A percentile compares a stretch with the other conserved stretches of the same genome.
Conservation (phyloP, 176 grass and related monocot genomes). For the Metroxylon sagu region DNA sequence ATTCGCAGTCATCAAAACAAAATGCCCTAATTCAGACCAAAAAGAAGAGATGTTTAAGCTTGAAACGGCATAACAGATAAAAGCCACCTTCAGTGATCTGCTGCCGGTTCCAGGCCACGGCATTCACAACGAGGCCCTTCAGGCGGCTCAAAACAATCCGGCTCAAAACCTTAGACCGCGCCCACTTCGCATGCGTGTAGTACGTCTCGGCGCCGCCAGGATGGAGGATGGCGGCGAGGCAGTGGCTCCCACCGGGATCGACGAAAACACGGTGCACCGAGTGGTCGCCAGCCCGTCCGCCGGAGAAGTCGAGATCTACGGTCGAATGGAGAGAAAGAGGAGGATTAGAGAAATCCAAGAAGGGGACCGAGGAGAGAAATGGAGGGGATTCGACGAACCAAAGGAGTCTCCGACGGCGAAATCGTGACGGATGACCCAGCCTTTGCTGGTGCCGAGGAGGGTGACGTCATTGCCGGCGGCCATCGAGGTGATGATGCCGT, state of each 20-base stretch:
- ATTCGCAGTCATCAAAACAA: background rate
- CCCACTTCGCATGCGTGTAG: slow-evolving; percentile 92
- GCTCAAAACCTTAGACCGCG: slow-evolving; percentile 42
- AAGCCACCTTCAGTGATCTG: slow-evolving; percentile 65
- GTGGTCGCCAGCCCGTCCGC: slow-evolving; percentile 68
- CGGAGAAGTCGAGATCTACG: slow-evolving; percentile 73
- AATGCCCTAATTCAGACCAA: background rate
- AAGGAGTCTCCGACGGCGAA: slow-evolving; percentile 60
- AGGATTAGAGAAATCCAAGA: too few relatives aligned
- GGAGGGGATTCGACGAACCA: slow-evolving; percentile 11
- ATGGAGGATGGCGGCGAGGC: slow-evolving; percentile 68
- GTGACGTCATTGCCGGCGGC: slow-evolving; percentile 90
- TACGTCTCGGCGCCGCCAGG: slow-evolving; percentile 63
- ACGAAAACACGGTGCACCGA: slow-evolving; percentile 86
- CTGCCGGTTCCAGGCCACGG: slow-evolving; percentile 85
- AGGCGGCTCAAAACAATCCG: slow-evolving; percentile 29
- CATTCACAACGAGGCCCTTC: slow-evolving; percentile 66
- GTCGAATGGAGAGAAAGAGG: background rate
- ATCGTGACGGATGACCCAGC: slow-evolving; percentile 90
- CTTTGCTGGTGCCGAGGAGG: slow-evolving; percentile 79
- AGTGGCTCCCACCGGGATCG: slow-evolving; percentile 82
- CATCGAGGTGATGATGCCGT: slow-evolving; percentile 77
- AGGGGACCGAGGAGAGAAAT: background rate
- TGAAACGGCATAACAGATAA: background rate
- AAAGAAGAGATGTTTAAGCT: background rate